These are phyloP conservation scores for Coniosporium tulheliwenetii DNA, from an alignment of 2,329 filamentous ascomycete genomes.

Conservation along the genomic window DNA sequence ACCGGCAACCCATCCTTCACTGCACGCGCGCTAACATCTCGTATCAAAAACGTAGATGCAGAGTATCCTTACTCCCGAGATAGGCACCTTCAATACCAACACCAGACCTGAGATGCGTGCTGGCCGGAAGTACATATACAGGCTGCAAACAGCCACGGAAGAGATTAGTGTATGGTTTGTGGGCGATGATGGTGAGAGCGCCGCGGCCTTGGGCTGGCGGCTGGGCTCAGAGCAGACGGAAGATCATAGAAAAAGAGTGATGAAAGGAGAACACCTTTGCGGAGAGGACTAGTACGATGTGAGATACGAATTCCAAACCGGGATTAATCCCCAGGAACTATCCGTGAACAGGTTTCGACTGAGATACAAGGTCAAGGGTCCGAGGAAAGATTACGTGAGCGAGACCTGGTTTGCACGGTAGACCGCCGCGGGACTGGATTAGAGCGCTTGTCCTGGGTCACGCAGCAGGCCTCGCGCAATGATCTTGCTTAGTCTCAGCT, in stretches of 20 bases:
- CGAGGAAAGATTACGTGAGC: slow-evolving; percentile 24
- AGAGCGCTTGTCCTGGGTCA: too few species aligned
- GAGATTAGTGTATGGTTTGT: slow-evolving; percentile 8
- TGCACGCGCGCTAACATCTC: slow-evolving; percentile 1
- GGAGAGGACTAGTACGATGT: slow-evolving; percentile 8
- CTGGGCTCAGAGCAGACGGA: slow-evolving; percentile 2
- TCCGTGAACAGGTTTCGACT: slow-evolving; percentile 17
- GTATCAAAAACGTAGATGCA: background rate
- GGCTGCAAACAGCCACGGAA: slow-evolving; percentile 3
- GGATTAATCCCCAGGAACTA: background rate
- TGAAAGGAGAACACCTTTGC: slow-evolving; percentile 5
- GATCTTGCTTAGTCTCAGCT: too few species aligned
- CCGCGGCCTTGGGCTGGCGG: background rate
- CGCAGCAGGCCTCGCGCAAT: too few species aligned
- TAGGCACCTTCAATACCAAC: slow-evolving; percentile 4
- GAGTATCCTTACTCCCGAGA: slow-evolving; percentile 9
- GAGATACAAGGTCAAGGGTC: slow-evolving; percentile 21
- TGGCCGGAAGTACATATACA: slow-evolving; percentile 7
- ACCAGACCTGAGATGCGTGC: slow-evolving; percentile 4
- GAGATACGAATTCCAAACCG: slow-evolving; percentile 4
- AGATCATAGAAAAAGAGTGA: slow-evolving; percentile 4
- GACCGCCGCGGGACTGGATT: too few species aligned
- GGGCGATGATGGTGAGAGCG: slow-evolving; percentile 3
- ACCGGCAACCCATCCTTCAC: slow-evolving; percentile 5
- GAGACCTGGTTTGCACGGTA: slow-evolving; percentile 14